These are phyloP conservation scores for Effrenium voratum DNA, from an alignment of 73 alveolate genomes.

Conservation along the genomic window DNA sequence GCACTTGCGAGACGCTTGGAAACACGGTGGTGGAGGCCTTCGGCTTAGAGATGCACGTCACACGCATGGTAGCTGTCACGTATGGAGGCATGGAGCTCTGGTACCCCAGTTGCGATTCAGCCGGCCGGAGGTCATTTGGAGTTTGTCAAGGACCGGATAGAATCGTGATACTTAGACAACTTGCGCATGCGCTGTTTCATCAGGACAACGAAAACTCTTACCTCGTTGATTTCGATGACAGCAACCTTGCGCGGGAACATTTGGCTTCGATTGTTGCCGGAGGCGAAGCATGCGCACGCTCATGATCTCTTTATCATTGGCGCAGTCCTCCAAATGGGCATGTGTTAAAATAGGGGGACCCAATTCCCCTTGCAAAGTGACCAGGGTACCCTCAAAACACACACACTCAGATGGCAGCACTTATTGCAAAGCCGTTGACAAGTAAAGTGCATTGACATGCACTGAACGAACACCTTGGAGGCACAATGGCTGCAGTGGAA, in stretches of 20 bases:
- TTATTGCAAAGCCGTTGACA: not conserved
- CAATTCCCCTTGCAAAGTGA: no score
- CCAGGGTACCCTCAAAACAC: no score
- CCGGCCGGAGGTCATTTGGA: conserved; percentile 76
- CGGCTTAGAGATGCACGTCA: no score
- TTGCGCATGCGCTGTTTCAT: not conserved
- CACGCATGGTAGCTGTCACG: not conserved
- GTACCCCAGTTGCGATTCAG: conserved; percentile 78
- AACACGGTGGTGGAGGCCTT: conserved; percentile 70
- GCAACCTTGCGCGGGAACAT: conserved; percentile 19
- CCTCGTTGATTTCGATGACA: conserved; percentile 48
- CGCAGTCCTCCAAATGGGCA: no score
- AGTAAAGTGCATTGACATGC: not conserved
- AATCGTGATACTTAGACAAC: not conserved
- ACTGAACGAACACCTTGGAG: not conserved
- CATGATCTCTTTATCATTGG: no score
- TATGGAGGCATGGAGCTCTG: conserved; percentile 62
- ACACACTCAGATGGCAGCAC: no score
- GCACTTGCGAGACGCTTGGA: conserved; percentile 76
- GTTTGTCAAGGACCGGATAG: conserved; percentile 20
- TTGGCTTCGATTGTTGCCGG: conserved; percentile 56
- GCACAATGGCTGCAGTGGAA: conserved; percentile 53
- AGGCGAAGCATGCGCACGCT: no score
- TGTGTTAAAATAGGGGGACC: no score
- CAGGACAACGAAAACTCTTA: conserved; percentile 61